Conservation (phyloP, 2,329 filamentous ascomycete genomes). For the Exophiala bonariae region DNA sequence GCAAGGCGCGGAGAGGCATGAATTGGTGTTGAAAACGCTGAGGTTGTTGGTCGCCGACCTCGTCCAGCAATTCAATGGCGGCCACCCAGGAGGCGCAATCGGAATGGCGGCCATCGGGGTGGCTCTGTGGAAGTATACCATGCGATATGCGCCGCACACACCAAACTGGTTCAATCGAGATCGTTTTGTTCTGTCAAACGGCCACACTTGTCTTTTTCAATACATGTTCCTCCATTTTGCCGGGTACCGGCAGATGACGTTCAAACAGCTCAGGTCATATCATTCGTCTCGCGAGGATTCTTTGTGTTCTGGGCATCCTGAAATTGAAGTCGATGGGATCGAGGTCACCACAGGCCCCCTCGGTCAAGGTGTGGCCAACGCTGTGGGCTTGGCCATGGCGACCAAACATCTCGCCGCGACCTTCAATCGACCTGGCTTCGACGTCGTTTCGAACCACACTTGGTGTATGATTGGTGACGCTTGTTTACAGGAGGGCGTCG, state of each 20-base stretch:
- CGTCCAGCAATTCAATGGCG: no score
- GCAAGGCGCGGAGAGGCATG: no score
- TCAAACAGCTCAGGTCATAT: constrained; percentile 59
- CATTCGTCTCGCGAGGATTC: constrained; percentile 50
- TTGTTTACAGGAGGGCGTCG: constrained; percentile 61
- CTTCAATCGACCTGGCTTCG: constrained; percentile 51
- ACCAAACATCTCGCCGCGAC: constrained; percentile 54
- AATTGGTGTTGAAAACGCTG: no score
- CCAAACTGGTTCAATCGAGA: constrained; percentile 62
- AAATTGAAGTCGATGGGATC: constrained; percentile 55
- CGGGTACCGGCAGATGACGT: constrained; percentile 56
- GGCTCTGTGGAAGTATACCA: constrained; percentile 62
- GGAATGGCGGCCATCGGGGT: constrained; percentile 64
- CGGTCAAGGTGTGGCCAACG: constrained; percentile 61
- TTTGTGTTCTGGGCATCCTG: constrained; percentile 52
- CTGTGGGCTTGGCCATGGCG: constrained; percentile 59
- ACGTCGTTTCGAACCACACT: constrained; percentile 50
- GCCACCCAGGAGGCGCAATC: constrained; percentile 58
- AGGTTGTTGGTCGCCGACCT: no score
- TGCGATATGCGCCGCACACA: constrained; percentile 58
- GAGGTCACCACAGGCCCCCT: constrained; percentile 60
- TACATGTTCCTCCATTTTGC: constrained; percentile 55
- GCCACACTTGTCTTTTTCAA: constrained; percentile 56
- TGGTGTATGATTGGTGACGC: constrained; percentile 61
- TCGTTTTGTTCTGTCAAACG: constrained; percentile 64